Evolutionary conservation across 768 basidiomycete genomes (phyloP), one percentile per base, ranked within the genome.

Genomic region (Hericium rajendrae): DNA sequence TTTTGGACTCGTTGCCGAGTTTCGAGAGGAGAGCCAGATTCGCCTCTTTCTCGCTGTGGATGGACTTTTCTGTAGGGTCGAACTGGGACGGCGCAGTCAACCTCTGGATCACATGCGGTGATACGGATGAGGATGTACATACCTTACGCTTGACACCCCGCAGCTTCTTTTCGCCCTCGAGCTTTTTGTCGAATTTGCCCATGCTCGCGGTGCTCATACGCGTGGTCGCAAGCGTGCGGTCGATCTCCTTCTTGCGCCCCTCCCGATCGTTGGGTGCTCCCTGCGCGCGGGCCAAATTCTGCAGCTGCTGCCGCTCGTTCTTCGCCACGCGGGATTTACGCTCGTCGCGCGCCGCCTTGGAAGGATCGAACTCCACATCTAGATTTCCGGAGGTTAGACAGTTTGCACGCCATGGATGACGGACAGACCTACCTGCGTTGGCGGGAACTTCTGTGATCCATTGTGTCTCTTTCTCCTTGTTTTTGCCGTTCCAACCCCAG

Each of bases 121-220:
- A 32, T 32, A 32, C 6, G 57, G 52, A 28, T 46, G 13, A 28
- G 13, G n/a, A 24, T 41, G 38, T 28, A 67, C 75, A 46, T 61
- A 91, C 92, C 86, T 97, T 97, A 65, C 97, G 83, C 75, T 97
- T 98, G 50, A 94, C 73, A 6, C 94, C 93, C 38, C 82, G 82
- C 48, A 84, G 68, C 71, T 91, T 94, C 69, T 90, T 88, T 71
- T 99, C 97, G 12, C 94, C 94, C 53, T 94, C 88, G 20, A 98
- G 78, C 66, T 78, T 83, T 62, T 82, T 86, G 70, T 98, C 95
- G 65, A 97, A 99, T 64, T 81, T 86, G 62, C 97, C 97, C 86
- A 99, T 86, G 65, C 91, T 94, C 0, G 94, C 97, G 0, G 97
- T 99, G 59, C 93, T 93, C 28, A 76, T 74, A 58, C 89, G 82